These are phyloP conservation scores for Cronartium ribicola DNA, from an alignment of 1,284 basidiomycete species.

Conservation along the genomic window DNA sequence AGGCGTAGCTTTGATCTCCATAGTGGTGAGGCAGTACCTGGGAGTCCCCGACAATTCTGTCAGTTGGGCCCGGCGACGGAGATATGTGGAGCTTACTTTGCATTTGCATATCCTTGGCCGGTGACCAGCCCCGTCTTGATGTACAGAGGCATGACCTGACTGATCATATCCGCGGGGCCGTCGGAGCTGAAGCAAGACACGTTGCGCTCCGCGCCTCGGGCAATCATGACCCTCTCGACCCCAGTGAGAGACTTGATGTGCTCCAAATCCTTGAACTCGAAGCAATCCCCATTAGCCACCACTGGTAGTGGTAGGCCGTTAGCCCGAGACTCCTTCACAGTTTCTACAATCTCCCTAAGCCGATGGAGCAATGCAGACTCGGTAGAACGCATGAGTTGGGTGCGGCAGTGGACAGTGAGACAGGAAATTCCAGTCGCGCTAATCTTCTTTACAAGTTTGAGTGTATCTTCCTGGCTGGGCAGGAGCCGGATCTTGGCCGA, in stretches of 20 bases:
- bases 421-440: constrained; percentile 80
- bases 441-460: constrained; percentile 79
- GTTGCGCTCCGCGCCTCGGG: constrained; percentile 22
- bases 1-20: constrained; percentile 49
- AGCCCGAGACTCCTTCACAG: constrained; percentile 60
- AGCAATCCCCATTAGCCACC: constrained; percentile 90
- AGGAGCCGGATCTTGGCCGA: constrained; percentile 88
- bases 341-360: constrained; percentile 76
- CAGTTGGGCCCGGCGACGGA: constrained; percentile 17
- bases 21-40: constrained; percentile 73
- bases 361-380: constrained; percentile 76
- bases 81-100: constrained; percentile 48
- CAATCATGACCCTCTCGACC: constrained; percentile 2
- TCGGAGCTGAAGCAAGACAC: constrained; percentile 54
- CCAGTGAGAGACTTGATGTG: constrained; percentile 71
- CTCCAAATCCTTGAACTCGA: constrained; percentile 70
- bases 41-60: constrained; percentile 70
- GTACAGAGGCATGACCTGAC: constrained; percentile 69
- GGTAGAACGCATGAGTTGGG: constrained; percentile 80
- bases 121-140: constrained; percentile 61
- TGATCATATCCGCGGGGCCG: constrained; percentile 67
- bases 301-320: constrained; percentile 57
- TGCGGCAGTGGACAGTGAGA: constrained; percentile 92
- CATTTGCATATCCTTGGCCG: constrained; percentile 44
- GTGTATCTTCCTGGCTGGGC: constrained; percentile 76